Percentiles rank a stretch among this genome's conserved stretches.
Conservation (phyloP, 495 filamentous ascomycete genomes). For the Terfezia boudieri region DNA sequence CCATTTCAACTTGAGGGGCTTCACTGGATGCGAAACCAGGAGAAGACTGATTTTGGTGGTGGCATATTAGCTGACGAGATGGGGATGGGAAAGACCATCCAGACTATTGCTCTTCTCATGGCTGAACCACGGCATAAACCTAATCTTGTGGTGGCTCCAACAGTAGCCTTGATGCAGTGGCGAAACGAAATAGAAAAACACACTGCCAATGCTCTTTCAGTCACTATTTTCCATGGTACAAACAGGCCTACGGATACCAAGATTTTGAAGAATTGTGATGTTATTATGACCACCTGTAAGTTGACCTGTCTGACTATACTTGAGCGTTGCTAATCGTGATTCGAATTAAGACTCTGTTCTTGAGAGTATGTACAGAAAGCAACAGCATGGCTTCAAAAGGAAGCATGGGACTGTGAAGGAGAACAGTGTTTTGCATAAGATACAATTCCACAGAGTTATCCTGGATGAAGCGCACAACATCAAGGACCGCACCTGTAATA, state of each 20-base stretch:
- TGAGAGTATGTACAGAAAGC: conserved; percentile 76
- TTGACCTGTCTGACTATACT: background rate
- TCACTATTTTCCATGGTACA: conserved; percentile 70
- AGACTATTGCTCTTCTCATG: conserved; percentile 92
- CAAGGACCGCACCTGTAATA: conserved; percentile 28
- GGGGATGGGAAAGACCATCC: conserved; percentile 86
- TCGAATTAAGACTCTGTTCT: conserved; percentile 41
- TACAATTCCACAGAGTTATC: conserved; percentile 74
- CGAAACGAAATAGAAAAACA: conserved; percentile 79
- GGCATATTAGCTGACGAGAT: conserved; percentile 60
- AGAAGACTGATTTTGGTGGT: conserved; percentile 62
- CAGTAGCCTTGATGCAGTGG: conserved; percentile 95
- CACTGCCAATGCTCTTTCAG: conserved; percentile 70
- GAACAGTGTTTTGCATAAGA: conserved; percentile 66
- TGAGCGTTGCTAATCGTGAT: conserved; percentile 5
- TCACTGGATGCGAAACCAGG: conserved; percentile 81
- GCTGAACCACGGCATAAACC: conserved; percentile 72
- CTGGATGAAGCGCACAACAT: conserved; percentile 95
- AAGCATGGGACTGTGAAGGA: conserved; percentile 55
- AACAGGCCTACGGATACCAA: conserved; percentile 55
- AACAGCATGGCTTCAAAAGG: conserved; percentile 73
- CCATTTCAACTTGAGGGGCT: conserved; percentile 84
- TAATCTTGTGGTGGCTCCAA: conserved; percentile 75
- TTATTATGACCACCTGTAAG: conserved; percentile 71
- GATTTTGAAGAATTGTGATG: conserved; percentile 60